These are phyloP conservation scores for Pseudocercospora eumusae DNA, from an alignment of 2,329 filamentous ascomycete genomes.

Conservation along the genomic window DNA sequence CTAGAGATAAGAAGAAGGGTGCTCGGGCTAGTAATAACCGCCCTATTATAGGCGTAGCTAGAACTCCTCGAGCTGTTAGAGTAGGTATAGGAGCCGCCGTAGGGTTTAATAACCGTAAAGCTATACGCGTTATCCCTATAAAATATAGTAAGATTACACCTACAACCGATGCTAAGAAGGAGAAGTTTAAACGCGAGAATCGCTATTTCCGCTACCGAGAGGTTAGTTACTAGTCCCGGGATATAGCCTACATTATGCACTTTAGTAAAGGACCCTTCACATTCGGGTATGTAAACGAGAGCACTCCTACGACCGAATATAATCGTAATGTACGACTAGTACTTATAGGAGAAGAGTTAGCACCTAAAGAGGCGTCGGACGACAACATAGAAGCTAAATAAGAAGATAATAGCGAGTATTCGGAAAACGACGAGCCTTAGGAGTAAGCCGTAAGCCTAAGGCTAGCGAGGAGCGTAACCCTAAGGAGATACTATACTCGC, in stretches of 20 bases:
- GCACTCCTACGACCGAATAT: neutral
- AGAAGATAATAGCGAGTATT: neutral
- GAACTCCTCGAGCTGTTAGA: too few relatives aligned
- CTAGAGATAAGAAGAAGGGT: too few relatives aligned
- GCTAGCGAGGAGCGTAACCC: neutral
- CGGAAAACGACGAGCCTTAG: neutral
- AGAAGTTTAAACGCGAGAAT: neutral
- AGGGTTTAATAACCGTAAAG: neutral
- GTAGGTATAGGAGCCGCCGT: too few relatives aligned
- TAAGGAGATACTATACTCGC: neutral
- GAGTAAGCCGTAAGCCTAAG: neutral
- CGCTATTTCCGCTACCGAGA: neutral
- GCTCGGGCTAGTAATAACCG: too few relatives aligned
- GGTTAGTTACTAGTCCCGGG: neutral
- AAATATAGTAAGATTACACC: neutral
- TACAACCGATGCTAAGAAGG: neutral
- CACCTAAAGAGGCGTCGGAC: neutral
- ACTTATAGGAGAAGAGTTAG: neutral
- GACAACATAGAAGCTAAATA: too few relatives aligned
- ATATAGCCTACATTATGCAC: neutral
- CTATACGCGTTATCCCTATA: neutral
- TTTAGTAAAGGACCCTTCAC: neutral
- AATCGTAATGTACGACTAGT: neutral
- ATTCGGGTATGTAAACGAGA: neutral
- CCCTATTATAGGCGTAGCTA: too few relatives aligned